Percentiles rank a stretch among this genome's conserved stretches.
phyloP scores from a whole-genome alignment of 495 filamentous ascomycete genomes.

The Tetracladium setigerum region DNA sequence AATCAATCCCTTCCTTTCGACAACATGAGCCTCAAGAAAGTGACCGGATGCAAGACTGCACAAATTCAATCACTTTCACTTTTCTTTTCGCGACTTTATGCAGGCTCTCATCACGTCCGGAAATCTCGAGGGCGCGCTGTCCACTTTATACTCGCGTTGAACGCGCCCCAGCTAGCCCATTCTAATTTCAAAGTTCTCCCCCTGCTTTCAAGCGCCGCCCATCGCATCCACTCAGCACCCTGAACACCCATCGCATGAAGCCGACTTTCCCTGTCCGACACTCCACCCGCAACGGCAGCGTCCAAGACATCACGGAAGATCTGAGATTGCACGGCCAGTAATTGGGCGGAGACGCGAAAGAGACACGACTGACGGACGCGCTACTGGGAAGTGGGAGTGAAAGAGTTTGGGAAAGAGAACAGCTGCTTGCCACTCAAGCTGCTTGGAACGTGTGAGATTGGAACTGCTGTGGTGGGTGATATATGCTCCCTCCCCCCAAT shows the following conservation, averaged over 20 bases:
- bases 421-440: constrained; percentile 5
- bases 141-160: no score
- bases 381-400: constrained; percentile 3
- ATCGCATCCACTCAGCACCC: constrained; percentile 3
- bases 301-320: no score
- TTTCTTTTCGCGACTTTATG: no score
- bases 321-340: background rate
- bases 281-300: no score
- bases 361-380: constrained; percentile 6
- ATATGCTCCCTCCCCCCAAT: constrained; percentile 9
- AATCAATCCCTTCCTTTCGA: no score
- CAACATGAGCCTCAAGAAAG: no score
- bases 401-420: background rate
- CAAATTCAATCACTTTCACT: no score
- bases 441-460: background rate
- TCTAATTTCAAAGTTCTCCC: background rate
- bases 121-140: no score
- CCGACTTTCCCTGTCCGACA: background rate
- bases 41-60: no score
- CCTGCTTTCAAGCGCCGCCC: background rate
- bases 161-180: no score
- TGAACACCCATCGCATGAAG: background rate
- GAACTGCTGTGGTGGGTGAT: constrained; percentile 2
- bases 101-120: no score
- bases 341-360: constrained; percentile 8